Percentiles rank a stretch among this genome's conserved stretches.
phyloP scores from a whole-genome alignment of 2,329 filamentous ascomycete genomes.

The Claviceps humidiphila region DNA sequence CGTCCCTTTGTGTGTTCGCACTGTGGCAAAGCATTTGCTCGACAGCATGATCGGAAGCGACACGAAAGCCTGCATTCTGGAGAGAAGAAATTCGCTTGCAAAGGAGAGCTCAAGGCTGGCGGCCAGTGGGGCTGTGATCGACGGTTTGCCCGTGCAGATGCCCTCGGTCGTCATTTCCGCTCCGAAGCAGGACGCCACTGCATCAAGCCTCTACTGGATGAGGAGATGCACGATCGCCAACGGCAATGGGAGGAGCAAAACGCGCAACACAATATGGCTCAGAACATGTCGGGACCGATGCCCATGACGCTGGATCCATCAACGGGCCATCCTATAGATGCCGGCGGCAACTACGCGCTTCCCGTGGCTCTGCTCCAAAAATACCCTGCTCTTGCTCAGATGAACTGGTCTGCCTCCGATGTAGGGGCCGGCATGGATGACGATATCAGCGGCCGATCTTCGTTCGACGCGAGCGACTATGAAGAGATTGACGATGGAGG shows the following conservation, averaged over 20 bases:
- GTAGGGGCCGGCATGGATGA: slow-evolving; percentile 63
- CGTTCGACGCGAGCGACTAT: slow-evolving; percentile 70
- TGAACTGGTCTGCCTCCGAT: slow-evolving; percentile 62
- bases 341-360: slow-evolving; percentile 50
- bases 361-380: slow-evolving; percentile 81
- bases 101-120: slow-evolving; percentile 71
- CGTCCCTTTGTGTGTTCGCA: slow-evolving; percentile 94
- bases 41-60: slow-evolving; percentile 92
- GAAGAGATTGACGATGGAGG: slow-evolving; percentile 61
- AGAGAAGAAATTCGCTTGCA: slow-evolving; percentile 98
- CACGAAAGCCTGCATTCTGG: slow-evolving; percentile 93
- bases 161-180: slow-evolving; percentile 84
- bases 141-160: slow-evolving; percentile 88
- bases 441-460: slow-evolving; percentile 64
- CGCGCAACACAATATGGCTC: slow-evolving; percentile 50
- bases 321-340: slow-evolving; percentile 43
- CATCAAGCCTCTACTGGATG: slow-evolving; percentile 92
- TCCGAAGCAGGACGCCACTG: slow-evolving; percentile 92
- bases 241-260: slow-evolving; percentile 61
- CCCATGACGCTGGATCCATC: slow-evolving; percentile 47
- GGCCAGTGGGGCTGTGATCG: slow-evolving; percentile 87
- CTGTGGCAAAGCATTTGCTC: slow-evolving; percentile 92
- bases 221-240: slow-evolving; percentile 77
- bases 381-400: slow-evolving; percentile 80
- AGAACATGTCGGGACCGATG: slow-evolving; percentile 43